phyloP scores from a whole-genome alignment of 1,139 yeast species.

The Eremothecium coryli region DNA sequence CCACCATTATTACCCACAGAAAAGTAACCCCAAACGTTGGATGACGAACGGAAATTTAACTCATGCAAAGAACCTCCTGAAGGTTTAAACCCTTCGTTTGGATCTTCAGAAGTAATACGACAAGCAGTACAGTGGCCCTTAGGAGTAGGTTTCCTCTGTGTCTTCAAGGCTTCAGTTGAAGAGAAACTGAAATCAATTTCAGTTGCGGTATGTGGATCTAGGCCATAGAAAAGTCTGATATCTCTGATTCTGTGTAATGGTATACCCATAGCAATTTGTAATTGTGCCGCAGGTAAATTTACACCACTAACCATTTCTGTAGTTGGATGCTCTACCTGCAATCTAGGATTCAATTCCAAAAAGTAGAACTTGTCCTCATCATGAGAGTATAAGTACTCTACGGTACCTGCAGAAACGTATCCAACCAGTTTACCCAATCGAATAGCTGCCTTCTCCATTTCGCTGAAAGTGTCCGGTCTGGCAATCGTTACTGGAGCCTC shows the following conservation, averaged over 20 bases:
- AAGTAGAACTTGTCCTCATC: conserved; percentile 92
- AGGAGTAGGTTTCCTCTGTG: conserved; percentile 89
- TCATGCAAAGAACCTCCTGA: conserved; percentile 96
- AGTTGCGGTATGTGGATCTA: conserved; percentile 86
- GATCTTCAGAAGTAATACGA: conserved; percentile 97
- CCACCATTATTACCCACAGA: conserved; percentile 95
- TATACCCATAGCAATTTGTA: conserved; percentile 98
- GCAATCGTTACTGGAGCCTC: conserved; percentile 97
- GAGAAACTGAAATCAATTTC: conserved; percentile 87
- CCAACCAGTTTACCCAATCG: conserved; percentile 94
- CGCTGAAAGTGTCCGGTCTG: conserved; percentile 68
- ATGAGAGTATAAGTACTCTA: conserved; percentile 90
- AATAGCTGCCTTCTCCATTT: conserved; percentile 96
- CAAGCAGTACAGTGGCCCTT: conserved; percentile 98
- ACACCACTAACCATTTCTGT: conserved; percentile 99
- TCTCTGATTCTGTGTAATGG: conserved; percentile 93
- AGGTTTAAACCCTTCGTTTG: conserved; percentile 98
- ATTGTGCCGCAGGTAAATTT: conserved; percentile 94
- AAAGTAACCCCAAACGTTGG: conserved; percentile 99
- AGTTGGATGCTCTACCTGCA: conserved; percentile 99
- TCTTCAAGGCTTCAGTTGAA: conserved; percentile 56
- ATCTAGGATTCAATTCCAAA: conserved; percentile 91
- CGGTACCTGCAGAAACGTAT: conserved; percentile 97
- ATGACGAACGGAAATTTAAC: conserved; percentile 89
- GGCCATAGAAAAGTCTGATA: conserved; percentile 86